These are phyloP conservation scores for Triticum urartu DNA, from an alignment of 176 grass and related monocot genomes.

Conservation along the genomic window DNA sequence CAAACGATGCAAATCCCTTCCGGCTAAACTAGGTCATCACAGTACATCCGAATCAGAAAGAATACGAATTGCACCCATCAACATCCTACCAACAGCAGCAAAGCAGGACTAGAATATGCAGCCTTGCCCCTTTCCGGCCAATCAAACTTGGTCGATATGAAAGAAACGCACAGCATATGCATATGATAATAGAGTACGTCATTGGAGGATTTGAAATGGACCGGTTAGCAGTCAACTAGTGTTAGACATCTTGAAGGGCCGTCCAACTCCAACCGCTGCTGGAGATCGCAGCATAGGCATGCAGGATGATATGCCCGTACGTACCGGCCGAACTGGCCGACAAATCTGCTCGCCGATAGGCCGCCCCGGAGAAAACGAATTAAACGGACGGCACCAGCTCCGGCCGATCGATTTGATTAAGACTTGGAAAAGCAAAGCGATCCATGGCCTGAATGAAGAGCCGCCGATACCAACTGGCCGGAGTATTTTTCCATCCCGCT, in stretches of 20 bases:
- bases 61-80: neutral
- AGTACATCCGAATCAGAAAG: neutral
- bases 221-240: conserved; percentile 9
- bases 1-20: neutral
- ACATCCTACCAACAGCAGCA: neutral
- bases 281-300: neutral
- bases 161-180: neutral
- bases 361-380: neutral
- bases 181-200: neutral
- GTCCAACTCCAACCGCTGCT: neutral
- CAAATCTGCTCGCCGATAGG: conserved; percentile 32
- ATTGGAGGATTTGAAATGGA: neutral
- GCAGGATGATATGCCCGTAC: conserved; percentile 24
- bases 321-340: conserved; percentile 32
- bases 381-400: conserved; percentile 22
- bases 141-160: conserved; percentile 6
- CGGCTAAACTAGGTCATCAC: neutral
- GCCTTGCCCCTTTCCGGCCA: conserved; percentile 13
- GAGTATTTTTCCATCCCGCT: neutral
- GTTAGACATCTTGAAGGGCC: conserved; percentile 26
- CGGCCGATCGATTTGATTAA: conserved; percentile 18
- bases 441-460: neutral
- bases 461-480: neutral
- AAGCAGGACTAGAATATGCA: neutral
- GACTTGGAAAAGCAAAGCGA: conserved; percentile 4